A percentile compares a stretch with the other conserved stretches of the same genome.
Evolutionary conservation across 2,329 filamentous ascomycete species (phyloP).

Genomic region (Thelonectria blattea): DNA sequence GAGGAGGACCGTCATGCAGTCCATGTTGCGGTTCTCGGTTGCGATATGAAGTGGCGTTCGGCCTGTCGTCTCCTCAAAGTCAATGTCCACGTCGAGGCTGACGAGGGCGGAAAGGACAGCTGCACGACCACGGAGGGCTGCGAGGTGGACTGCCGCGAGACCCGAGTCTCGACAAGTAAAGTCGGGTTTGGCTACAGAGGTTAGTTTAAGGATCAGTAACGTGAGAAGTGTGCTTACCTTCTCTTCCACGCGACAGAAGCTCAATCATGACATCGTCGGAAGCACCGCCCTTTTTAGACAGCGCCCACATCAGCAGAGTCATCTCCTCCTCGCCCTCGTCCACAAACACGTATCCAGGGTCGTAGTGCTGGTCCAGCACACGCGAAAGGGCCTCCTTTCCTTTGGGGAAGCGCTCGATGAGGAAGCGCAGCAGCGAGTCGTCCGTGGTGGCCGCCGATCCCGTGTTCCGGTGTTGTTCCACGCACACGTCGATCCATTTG

Average conservation of each 20-base stretch:
- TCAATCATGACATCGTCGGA: not conserved
- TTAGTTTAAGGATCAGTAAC: not conserved
- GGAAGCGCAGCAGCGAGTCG: not conserved
- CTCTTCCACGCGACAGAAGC: not conserved
- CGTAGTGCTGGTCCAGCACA: not conserved
- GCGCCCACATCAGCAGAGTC: not conserved
- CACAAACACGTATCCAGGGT: not conserved
- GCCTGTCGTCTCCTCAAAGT: not conserved
- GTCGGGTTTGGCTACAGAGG: not conserved
- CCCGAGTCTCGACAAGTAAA: not conserved
- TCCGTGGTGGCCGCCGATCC: not conserved
- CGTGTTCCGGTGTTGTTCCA: not conserved
- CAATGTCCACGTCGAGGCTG: not conserved
- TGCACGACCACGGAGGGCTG: not conserved
- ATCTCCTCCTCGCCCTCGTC: not conserved
- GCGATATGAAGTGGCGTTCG: not conserved
- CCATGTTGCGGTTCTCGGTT: not conserved
- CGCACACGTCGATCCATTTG: not conserved
- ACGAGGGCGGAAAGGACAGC: not conserved
- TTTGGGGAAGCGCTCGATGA: not conserved
- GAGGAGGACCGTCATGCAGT: not conserved
- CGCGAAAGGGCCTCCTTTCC: not conserved
- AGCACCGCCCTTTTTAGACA: not conserved
- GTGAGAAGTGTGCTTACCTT: not conserved
- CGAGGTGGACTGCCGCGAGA: not conserved